These are phyloP conservation scores for Licmophora abbreviata DNA, from an alignment of 108 stramenopile genomes.

Conservation along the genomic window DNA sequence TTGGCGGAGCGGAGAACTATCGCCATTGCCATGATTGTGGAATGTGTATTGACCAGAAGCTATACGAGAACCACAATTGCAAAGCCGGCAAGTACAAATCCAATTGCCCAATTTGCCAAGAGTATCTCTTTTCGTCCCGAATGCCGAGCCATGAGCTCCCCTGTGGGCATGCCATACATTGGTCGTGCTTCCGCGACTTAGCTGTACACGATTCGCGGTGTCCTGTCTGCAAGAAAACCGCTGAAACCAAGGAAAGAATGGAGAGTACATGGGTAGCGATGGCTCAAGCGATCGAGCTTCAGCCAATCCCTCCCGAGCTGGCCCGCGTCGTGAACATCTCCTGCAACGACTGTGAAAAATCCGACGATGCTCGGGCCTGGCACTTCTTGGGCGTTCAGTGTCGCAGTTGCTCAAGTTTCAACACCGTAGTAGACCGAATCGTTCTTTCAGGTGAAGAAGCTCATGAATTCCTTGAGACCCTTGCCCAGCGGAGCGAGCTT, in stretches of 20 bases:
- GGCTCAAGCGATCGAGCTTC: conserved; percentile 67
- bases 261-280: conserved; percentile 69
- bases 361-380: conserved; percentile 51
- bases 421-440: conserved; percentile 57
- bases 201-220: conserved; percentile 66
- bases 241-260: conserved; percentile 74
- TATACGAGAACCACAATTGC: conserved; percentile 73
- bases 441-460: conserved; percentile 63
- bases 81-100: conserved; percentile 75
- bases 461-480: conserved; percentile 44
- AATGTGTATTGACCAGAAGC: conserved; percentile 73
- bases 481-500: not conserved
- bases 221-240: conserved; percentile 84
- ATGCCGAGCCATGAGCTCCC: conserved; percentile 59
- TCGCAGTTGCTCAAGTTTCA: conserved; percentile 54
- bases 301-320: conserved; percentile 74
- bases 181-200: conserved; percentile 72
- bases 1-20: conserved; percentile 75
- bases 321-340: conserved; percentile 60
- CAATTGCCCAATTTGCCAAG: conserved; percentile 82
- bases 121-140: conserved; percentile 61
- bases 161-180: conserved; percentile 75
- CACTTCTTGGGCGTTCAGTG: conserved; percentile 83
- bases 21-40: conserved; percentile 78
- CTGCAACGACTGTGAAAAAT: conserved; percentile 71